Base-by-base conservation (phyloP, 768 basidiomycete genomes). In the Rhodocollybia butyracea region DNA sequence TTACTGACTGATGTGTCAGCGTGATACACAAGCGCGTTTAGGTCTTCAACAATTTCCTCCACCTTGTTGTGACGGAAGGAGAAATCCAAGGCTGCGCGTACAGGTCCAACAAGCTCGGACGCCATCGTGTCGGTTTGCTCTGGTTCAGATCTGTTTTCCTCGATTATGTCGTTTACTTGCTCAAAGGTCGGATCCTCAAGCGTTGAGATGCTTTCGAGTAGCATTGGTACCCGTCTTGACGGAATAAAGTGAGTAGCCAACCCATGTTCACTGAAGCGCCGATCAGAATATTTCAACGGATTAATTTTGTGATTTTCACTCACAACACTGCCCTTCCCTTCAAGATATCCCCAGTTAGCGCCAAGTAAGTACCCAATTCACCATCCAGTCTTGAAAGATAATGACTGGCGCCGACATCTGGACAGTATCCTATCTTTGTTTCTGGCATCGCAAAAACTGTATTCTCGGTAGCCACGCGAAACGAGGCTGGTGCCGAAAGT, bases 401-500 rank as follows among this genome's bases (percentile, higher is more conserved):
- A 73, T 84, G 91, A 63, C 83, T 94, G 27, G 88, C 89, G 19
- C 97, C 97, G 24, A 99, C 95, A 70, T 99, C 96, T 27, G 96
- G 95, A 60, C 74, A 84, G 66, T 91, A 93, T 41, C 89, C 90
- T 63, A 94, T 94, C 64, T 89, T 90, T 12, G 91, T 94, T 74
- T 99, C 97, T 15, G 97, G 97, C 97, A 98, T 98, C 5, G 94
- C 88, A 67, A 98, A 91, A 1, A 81, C 56, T 0, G 95, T 97
- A 26, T 89, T 89, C 68, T 96, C 94, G 3, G 96, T 98, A 3
- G 95, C 95, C 54, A 99, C 81, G 57, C 97, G 82, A 71, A 98
- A 94, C 0, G 87, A 81, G 3, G 95, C 96, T 55, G 87, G 82
- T 11, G 87, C 83, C 36, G 84, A 77, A 46, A 99, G 83, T 36